Evolutionary conservation across 2,329 filamentous ascomycete species (phyloP).

Genomic region (Trichoderma atroviride): DNA sequence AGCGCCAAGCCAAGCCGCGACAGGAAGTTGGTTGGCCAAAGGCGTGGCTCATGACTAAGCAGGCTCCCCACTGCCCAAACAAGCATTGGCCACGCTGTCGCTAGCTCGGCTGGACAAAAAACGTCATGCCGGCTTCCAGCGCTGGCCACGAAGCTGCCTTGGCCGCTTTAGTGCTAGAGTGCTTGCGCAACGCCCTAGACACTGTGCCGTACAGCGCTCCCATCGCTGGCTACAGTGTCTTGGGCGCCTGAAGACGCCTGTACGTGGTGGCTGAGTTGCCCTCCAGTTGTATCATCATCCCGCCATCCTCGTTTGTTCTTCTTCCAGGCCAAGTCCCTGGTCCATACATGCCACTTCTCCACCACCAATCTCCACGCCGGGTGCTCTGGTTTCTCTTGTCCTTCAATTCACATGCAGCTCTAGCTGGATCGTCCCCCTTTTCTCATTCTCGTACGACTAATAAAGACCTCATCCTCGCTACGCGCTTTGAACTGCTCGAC

Average conservation of each 20-base stretch:
- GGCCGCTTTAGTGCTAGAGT: neutral
- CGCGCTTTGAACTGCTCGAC: neutral
- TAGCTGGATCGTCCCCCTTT: conserved; percentile 3
- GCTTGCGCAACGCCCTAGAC: neutral
- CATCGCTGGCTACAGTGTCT: conserved; percentile 3
- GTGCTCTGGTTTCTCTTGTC: neutral
- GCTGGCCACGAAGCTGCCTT: neutral
- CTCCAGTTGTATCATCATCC: conserved; percentile 12
- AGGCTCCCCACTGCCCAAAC: neutral
- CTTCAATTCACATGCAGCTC: conserved; percentile 21
- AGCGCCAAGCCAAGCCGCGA: neutral
- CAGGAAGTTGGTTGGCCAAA: neutral
- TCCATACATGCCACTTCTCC: conserved; percentile 22
- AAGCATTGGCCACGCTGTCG: neutral
- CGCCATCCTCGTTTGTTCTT: neutral
- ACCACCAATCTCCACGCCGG: conserved; percentile 22
- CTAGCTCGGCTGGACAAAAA: conserved; percentile 6
- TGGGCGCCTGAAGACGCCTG: neutral
- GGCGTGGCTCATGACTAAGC: conserved; percentile 3
- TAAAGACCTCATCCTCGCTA: neutral
- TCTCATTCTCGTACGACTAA: neutral
- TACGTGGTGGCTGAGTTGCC: neutral
- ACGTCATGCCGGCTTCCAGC: conserved; percentile 11
- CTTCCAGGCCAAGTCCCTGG: conserved; percentile 1
- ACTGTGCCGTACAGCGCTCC: conserved; percentile 1